Percentiles rank a stretch among this genome's conserved stretches.
Conservation (phyloP, 2,329 filamentous ascomycete species). For the Beauveria varroae region DNA sequence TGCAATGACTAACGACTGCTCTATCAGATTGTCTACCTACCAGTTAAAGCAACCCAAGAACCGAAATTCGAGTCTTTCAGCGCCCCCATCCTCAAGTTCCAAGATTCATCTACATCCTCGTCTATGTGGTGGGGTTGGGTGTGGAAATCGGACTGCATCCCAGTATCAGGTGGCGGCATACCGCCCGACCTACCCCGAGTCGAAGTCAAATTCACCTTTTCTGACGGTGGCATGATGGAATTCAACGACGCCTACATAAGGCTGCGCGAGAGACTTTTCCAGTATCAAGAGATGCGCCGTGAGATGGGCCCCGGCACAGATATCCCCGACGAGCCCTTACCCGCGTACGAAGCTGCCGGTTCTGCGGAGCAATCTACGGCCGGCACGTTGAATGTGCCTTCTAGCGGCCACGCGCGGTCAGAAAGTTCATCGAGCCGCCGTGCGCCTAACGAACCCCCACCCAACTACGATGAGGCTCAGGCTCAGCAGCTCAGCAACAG, state of each 20-base stretch:
- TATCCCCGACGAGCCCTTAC: slow-evolving; percentile 78
- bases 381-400: slow-evolving; percentile 15
- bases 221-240: slow-evolving; percentile 90
- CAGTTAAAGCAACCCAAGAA: slow-evolving; percentile 56
- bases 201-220: slow-evolving; percentile 81
- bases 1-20: slow-evolving; percentile 11
- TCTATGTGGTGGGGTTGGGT: slow-evolving; percentile 92
- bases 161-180: slow-evolving; percentile 77
- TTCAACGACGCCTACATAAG: slow-evolving; percentile 78
- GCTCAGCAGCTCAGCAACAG: slow-evolving; percentile 53
- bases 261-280: slow-evolving; percentile 74
- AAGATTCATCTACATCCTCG: slow-evolving; percentile 71
- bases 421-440: slow-evolving; percentile 31
- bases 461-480: slow-evolving; percentile 87
- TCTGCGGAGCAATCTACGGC: slow-evolving; percentile 23
- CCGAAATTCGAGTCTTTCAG: slow-evolving; percentile 74
- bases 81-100: slow-evolving; percentile 76
- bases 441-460: slow-evolving; percentile 69
- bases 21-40: slow-evolving; percentile 76
- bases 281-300: slow-evolving; percentile 68
- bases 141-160: slow-evolving; percentile 74
- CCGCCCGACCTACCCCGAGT: slow-evolving; percentile 64
- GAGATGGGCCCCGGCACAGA: slow-evolving; percentile 57
- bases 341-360: slow-evolving; percentile 66
- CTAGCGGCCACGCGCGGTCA: slow-evolving; percentile 23